Evolutionary conservation across 768 basidiomycete species (phyloP).

Genomic region (Suillus sp.): DNA sequence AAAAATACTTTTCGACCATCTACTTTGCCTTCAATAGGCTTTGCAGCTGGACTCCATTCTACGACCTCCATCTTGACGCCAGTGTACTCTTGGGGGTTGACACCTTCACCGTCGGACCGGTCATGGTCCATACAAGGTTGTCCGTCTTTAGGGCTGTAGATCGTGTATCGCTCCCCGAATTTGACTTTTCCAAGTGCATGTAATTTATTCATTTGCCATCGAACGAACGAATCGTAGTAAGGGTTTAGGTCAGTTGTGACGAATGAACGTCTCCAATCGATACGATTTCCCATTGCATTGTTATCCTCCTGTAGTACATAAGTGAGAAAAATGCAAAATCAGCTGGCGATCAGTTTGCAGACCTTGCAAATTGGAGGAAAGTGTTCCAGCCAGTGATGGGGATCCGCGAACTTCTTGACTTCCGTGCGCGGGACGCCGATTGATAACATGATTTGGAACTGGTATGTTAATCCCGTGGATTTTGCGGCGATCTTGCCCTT

Average conservation of each 20-base stretch:
- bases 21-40: constrained; percentile 63
- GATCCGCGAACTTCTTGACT: constrained; percentile 96
- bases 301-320: constrained; percentile 57
- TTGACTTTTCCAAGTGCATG: constrained; percentile 89
- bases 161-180: constrained; percentile 97
- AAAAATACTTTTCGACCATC: constrained; percentile 83
- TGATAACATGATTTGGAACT: constrained; percentile 98
- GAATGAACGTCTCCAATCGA: constrained; percentile 97
- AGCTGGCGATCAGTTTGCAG: constrained; percentile 28
- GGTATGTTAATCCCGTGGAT: constrained; percentile 90
- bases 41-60: constrained; percentile 76
- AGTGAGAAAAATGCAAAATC: background rate
- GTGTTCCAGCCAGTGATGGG: constrained; percentile 88
- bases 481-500: constrained; percentile 96
- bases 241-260: constrained; percentile 95
- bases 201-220: constrained; percentile 97
- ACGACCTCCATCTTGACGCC: constrained; percentile 92
- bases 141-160: constrained; percentile 98
- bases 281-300: constrained; percentile 86
- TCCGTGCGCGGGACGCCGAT: constrained; percentile 86
- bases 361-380: constrained; percentile 96
- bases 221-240: constrained; percentile 95
- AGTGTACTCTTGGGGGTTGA: constrained; percentile 96
- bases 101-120: constrained; percentile 89
- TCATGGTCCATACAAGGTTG: constrained; percentile 99